A percentile compares a stretch with the other conserved stretches of the same genome.
Conservation (phyloP, 805 yeast genomes). For the Danielozyma ontarioensis region DNA sequence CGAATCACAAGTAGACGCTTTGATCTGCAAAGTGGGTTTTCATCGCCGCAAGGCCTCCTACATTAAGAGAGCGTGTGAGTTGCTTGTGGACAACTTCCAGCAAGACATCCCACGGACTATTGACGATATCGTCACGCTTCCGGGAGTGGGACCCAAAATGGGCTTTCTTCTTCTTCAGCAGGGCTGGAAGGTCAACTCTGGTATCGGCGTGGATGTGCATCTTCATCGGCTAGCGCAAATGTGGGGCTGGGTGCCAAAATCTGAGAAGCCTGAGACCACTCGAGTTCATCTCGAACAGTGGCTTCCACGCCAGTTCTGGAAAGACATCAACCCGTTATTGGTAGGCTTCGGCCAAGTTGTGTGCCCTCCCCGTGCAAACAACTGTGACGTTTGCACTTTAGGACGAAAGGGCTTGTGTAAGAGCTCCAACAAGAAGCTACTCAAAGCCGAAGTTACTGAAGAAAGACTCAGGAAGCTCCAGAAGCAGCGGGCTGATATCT, state of each 20-base stretch:
- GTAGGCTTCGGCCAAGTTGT: constrained; percentile 94
- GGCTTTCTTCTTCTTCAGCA: constrained; percentile 74
- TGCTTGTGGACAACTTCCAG: constrained; percentile 44
- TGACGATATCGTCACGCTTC: constrained; percentile 60
- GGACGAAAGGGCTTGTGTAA: constrained; percentile 52
- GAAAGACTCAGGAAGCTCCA: constrained; percentile 22
- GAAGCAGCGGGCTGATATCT: constrained; percentile 29
- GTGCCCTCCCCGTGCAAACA: constrained; percentile 64
- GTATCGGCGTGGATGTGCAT: constrained; percentile 95
- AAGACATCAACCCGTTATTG: constrained; percentile 74
- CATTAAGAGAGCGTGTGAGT: constrained; percentile 55
- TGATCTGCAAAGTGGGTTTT: constrained; percentile 82
- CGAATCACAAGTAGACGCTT: constrained; percentile 54
- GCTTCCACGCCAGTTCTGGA: constrained; percentile 74
- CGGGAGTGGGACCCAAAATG: constrained; percentile 97
- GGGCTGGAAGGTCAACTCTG: constrained; percentile 73
- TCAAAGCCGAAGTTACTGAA: constrained; percentile 21
- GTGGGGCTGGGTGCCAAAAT: constrained; percentile 69
- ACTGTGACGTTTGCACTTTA: constrained; percentile 69
- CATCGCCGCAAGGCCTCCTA: constrained; percentile 74
- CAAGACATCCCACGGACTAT: constrained; percentile 73
- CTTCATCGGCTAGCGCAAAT: constrained; percentile 72
- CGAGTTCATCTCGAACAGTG: constrained; percentile 63
- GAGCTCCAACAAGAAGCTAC: constrained; percentile 45
- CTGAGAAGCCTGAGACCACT: constrained; percentile 70